phyloP scores from a whole-genome alignment of 352 stramenopile genomes.

The Pythium volutum region DNA sequence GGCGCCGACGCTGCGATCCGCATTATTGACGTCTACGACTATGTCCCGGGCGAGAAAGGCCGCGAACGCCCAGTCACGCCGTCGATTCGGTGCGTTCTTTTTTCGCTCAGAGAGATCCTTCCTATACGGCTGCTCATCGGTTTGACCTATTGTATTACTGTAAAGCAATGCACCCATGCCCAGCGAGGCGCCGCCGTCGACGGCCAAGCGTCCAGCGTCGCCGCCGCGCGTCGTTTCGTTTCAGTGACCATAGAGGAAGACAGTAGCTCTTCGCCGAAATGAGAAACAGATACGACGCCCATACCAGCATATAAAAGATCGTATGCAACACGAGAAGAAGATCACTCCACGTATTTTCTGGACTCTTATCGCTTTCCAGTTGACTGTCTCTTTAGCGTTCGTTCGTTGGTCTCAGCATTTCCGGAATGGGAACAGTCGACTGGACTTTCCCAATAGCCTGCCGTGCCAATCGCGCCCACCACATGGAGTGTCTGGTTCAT shows the following conservation, averaged over 20 bases:
- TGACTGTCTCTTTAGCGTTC: too few species aligned
- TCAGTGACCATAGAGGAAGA: constrained; percentile 1
- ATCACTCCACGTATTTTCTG: too few species aligned
- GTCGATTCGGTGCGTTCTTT: constrained; percentile 39
- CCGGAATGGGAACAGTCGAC: too few species aligned
- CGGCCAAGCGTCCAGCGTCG: constrained; percentile 42
- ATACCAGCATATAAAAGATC: too few species aligned
- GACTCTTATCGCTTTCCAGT: too few species aligned
- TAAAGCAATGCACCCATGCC: constrained; percentile 52
- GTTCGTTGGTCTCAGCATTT: too few species aligned
- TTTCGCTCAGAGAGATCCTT: neutral
- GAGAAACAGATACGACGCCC: too few species aligned
- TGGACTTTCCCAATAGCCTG: too few species aligned
- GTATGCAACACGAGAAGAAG: too few species aligned
- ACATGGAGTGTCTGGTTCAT: neutral
- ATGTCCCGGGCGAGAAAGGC: constrained; percentile 58
- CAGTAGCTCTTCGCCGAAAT: neutral
- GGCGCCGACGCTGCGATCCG: constrained; percentile 84
- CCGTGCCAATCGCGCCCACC: neutral
- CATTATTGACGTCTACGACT: constrained; percentile 88
- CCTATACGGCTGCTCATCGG: too few species aligned
- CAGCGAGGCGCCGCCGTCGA: constrained; percentile 36
- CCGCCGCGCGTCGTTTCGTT: constrained; percentile 49
- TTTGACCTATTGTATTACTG: neutral
- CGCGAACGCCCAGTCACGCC: constrained; percentile 68